Evolutionary conservation across 2,329 filamentous ascomycete genomes (phyloP), one percentile per base, ranked within the genome.

Genomic region (Xylaria sp.): DNA sequence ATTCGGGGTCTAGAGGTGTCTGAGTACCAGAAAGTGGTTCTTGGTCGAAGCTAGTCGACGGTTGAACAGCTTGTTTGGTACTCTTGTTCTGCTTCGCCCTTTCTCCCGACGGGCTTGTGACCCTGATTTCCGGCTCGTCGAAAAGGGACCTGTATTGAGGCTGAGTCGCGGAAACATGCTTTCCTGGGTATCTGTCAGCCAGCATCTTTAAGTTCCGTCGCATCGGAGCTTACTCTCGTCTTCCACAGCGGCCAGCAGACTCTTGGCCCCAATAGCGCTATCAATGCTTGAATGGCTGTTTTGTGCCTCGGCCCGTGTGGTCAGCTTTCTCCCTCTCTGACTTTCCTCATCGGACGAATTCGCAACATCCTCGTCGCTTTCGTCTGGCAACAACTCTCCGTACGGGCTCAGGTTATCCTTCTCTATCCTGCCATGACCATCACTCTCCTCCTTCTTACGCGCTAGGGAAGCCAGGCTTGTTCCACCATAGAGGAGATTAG

Each of bases 11-110:
- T 52, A 92, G 81, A 0, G 75, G 88, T 72, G 81, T 75, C 66
- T 77, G 71, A 2, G 74, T 74, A 3, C 78, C 77, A 4, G 83
- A 84, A n/a, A 74, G 66, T 2, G 81, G 81, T 13, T 82, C 79
- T 54, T 86, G 77, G 66, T 96, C 92, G 69, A 92, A 97, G 69
- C 87, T 94, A 9, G 90, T 96, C 48, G 85, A 84, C 1, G 92
- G 92, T 69, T 95, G 92, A 9, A 94, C 83, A 6, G 64, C 48
- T 37, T 62, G 60, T 51, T 69, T 70, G 2, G 81, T 80, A 1
- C 78, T 68, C 67, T 84, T 87, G 57, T 65, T 74, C 47, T 72
- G 68, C 63, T 81, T 85, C 60, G 77, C 75, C 62, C 81, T 85
- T 51, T 88, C 84, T 16, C 86, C 85, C 2, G 80, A 76, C 1